A percentile compares a stretch with the other conserved stretches of the same genome.
Evolutionary conservation across 2,329 filamentous ascomycete genomes (phyloP).

Genomic region (Aspergillus sp.): DNA sequence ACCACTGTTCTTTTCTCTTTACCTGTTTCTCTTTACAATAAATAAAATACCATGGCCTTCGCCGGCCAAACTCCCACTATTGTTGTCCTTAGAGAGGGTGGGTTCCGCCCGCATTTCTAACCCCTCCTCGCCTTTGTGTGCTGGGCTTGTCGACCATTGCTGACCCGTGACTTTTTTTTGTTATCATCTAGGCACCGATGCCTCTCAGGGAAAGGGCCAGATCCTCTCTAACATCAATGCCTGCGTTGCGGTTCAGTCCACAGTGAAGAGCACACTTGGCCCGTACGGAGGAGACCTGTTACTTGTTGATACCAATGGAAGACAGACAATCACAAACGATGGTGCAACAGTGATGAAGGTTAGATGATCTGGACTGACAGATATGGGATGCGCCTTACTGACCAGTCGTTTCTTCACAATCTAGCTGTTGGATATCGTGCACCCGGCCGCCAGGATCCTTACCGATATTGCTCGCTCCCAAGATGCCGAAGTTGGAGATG

Average conservation of each 20-base stretch:
- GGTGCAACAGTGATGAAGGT: constrained; percentile 99
- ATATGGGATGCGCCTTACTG: not conserved
- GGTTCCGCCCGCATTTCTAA: constrained; percentile 41
- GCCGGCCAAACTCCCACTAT: constrained; percentile 97
- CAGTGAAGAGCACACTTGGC: constrained; percentile 92
- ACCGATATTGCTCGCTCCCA: constrained; percentile 98
- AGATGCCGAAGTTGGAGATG: constrained; percentile 98
- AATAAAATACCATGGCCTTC: constrained; percentile 73
- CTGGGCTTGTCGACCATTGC: constrained; percentile 26
- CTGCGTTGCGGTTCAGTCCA: constrained; percentile 90
- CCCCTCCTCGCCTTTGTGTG: constrained; percentile 25
- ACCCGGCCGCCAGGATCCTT: constrained; percentile 94
- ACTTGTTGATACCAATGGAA: constrained; percentile 93
- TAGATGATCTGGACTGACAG: constrained; percentile 20
- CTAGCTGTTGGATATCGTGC: constrained; percentile 94
- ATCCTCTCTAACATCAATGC: constrained; percentile 98
- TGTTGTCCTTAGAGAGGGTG: constrained; percentile 96
- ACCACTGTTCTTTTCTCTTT: constrained; percentile 12
- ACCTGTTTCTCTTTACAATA: constrained; percentile 18
- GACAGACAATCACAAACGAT: constrained; percentile 97
- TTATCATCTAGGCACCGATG: constrained; percentile 74
- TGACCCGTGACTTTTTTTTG: constrained; percentile 16
- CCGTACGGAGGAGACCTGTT: constrained; percentile 96
- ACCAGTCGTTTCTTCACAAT: constrained; percentile 8
- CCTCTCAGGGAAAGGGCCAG: constrained; percentile 95